Base-by-base conservation (phyloP, 441 rosid species). In the Euphorbia schlechtendalii region DNA sequence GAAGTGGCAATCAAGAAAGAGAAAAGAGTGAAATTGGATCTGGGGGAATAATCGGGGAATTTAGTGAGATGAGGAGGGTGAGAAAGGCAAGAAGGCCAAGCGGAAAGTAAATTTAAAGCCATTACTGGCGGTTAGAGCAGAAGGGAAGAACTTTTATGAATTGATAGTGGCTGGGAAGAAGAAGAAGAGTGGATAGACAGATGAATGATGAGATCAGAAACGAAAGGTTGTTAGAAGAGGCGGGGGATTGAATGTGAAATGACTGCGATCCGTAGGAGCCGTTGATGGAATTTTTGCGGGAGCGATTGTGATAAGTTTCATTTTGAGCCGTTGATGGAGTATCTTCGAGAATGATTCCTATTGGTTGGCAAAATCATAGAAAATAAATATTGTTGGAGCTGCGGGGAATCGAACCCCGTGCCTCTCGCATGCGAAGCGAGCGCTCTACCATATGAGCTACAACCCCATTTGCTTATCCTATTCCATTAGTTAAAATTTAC, bases 361-460 rank as follows among this genome's bases (percentile, higher is more conserved):
- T 54, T 54, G 34, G 58, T 10, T 12, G 17, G n/a, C 5, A 46
- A 9, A 40, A 46, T 46, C 2, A 32, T 32, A 6, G 34, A 61
- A 30, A 27, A 62, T 0, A 51, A 20, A 0, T 0, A 4, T 2
- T 18, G 0, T 3, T 55, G 59, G 78, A 74, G 69, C 21, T 52
- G 74, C 63, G 78, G 75, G 86, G 94, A 84, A 86, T 88, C 92
- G 94, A 88, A 89, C 92, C 87, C 88, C 80, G 87, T 81, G 82
- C 96, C 92, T 83, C 87, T 88, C 89, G 90, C 92, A 88, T 83
- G 92, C 92, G 84, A 83, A 86, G 90, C 90, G 84, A 86, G 85
- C 89, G 86, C 92, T 86, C 89, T 84, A 82, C 94, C 95, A 87
- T 80, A 77, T 87, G 96, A 91, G 96, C 92, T 87, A 89, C 95